Conservation (phyloP, 257 asterid species). For the Jacaranda copaia region DNA sequence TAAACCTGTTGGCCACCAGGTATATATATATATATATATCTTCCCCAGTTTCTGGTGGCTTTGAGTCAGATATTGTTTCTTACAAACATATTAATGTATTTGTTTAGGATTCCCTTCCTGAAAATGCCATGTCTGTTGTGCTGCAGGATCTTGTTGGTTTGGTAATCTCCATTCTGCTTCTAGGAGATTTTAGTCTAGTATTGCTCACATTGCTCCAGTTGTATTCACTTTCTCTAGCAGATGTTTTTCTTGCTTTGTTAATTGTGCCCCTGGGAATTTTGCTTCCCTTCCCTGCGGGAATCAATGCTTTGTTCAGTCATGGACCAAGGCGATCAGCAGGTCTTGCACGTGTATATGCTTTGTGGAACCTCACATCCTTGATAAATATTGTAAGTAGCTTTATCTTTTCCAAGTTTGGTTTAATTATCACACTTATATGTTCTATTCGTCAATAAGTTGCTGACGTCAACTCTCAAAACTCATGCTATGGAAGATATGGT, state of each 20-base stretch:
- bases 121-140: constrained; percentile 30
- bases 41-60: background rate
- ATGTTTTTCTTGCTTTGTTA: constrained; percentile 85
- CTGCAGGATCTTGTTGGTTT: constrained; percentile 98
- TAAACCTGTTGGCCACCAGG: constrained; percentile 99
- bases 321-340: constrained; percentile 97
- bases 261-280: constrained; percentile 88
- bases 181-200: constrained; percentile 97
- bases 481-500: background rate
- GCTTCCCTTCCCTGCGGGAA: constrained; percentile 98
- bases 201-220: constrained; percentile 96
- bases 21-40: no score
- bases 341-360: constrained; percentile 94
- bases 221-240: constrained; percentile 86
- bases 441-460: background rate
- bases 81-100: background rate
- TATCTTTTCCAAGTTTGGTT: background rate
- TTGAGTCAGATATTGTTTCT: background rate
- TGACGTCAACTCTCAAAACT: no score
- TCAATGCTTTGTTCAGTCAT: constrained; percentile 95
- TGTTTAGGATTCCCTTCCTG: constrained; percentile 13
- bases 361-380: constrained; percentile 92
- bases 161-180: constrained; percentile 91
- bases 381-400: constrained; percentile 78
- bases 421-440: constrained; percentile 1